Conservation (phyloP, 371 early-diverging fungal species). For the Rhizopus stolonifer region DNA sequence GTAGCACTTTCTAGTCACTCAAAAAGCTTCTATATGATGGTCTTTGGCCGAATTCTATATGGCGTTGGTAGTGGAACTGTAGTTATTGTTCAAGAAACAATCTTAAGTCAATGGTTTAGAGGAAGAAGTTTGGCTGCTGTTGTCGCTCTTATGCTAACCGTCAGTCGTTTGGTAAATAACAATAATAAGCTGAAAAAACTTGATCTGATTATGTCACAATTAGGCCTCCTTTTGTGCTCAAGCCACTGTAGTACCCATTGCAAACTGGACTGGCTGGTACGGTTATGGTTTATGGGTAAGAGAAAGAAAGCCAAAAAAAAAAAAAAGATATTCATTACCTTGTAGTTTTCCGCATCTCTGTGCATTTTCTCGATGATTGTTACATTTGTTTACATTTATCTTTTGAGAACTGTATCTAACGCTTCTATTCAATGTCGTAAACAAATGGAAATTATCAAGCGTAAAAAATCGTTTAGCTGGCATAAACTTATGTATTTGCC, state of each 20-base stretch:
- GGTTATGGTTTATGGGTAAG: constrained; percentile 68
- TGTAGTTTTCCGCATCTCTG: constrained; percentile 53
- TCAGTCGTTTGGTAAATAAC: constrained; percentile 51
- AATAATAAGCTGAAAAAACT: background rate
- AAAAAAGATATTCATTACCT: no score
- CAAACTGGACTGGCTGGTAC: constrained; percentile 56
- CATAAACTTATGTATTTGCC: constrained; percentile 55
- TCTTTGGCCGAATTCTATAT: constrained; percentile 59
- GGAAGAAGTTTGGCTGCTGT: constrained; percentile 59
- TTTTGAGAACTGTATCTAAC: constrained; percentile 32
- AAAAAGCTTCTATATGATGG: constrained; percentile 54
- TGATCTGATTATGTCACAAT: no score
- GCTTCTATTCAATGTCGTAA: constrained; percentile 11
- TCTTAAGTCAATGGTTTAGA: constrained; percentile 67
- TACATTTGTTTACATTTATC: constrained; percentile 54
- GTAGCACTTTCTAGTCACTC: constrained; percentile 56
- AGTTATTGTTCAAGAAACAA: constrained; percentile 66
- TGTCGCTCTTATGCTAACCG: constrained; percentile 64
- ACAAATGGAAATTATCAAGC: constrained; percentile 34
- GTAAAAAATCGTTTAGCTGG: constrained; percentile 54
- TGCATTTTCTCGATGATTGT: constrained; percentile 61
- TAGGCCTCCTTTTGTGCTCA: constrained; percentile 59
- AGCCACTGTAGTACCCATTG: constrained; percentile 62
- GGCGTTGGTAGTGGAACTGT: constrained; percentile 69
- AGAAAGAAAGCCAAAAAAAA: background rate